phyloP scores from a whole-genome alignment of 768 basidiomycete species.

The Boletus bicolor region DNA sequence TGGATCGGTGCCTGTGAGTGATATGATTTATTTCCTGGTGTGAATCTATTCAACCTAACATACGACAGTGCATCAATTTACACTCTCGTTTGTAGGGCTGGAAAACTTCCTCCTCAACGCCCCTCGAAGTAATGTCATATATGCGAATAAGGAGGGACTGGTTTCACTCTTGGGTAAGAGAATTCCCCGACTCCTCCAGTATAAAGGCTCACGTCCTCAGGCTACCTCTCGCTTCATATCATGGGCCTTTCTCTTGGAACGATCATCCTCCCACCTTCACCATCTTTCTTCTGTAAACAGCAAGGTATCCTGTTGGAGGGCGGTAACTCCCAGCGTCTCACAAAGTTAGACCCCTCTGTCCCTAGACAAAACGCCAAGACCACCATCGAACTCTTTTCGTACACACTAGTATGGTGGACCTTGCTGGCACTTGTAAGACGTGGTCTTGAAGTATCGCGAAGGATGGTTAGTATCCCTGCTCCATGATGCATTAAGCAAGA shows the following conservation, averaged over 20 bases:
- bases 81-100: conserved; percentile 54
- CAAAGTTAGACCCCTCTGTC: conserved; percentile 18
- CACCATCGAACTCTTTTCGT: conserved; percentile 72
- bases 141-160: conserved; percentile 90
- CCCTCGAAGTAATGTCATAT: conserved; percentile 60
- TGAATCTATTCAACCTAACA: neutral
- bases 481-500: neutral
- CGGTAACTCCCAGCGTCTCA: neutral
- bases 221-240: conserved; percentile 88
- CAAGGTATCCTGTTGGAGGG: conserved; percentile 26
- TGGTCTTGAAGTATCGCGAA: conserved; percentile 49
- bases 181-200: neutral
- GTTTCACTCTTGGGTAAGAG: conserved; percentile 66
- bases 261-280: conserved; percentile 72
- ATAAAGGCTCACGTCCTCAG: conserved; percentile 35
- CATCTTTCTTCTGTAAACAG: conserved; percentile 64
- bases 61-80: conserved; percentile 66
- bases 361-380: conserved; percentile 70
- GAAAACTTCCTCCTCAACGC: conserved; percentile 63
- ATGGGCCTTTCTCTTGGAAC: conserved; percentile 83
- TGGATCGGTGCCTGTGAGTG: conserved; percentile 56
- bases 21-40: neutral
- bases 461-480: conserved; percentile 47
- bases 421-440: conserved; percentile 40
- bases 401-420: conserved; percentile 77